Percentiles rank a stretch among this genome's conserved stretches.
These are phyloP conservation scores for Hyaloscypha hepaticicola DNA, from an alignment of 495 filamentous ascomycete species.

Conservation along the genomic window DNA sequence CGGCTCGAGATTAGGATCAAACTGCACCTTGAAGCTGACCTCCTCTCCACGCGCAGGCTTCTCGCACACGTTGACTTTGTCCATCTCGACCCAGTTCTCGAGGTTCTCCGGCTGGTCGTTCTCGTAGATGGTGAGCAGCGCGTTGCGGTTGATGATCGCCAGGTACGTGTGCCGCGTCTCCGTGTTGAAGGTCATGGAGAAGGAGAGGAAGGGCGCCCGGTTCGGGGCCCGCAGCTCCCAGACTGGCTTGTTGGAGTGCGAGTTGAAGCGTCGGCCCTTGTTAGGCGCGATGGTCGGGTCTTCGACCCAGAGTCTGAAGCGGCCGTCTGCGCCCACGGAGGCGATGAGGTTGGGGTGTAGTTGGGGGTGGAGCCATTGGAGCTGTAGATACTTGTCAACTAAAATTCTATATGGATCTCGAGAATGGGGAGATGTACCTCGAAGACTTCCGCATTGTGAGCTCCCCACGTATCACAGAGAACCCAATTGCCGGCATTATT, in stretches of 20 bases:
- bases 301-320: conserved; percentile 88
- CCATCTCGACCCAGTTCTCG: conserved; percentile 69
- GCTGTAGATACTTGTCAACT: conserved; percentile 44
- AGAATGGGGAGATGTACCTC: conserved; percentile 56
- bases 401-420: neutral
- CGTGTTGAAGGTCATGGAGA: conserved; percentile 75
- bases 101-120: conserved; percentile 83
- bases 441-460: conserved; percentile 86
- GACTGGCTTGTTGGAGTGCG: conserved; percentile 34
- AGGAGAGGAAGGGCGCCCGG: conserved; percentile 67
- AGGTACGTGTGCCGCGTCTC: conserved; percentile 71
- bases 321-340: conserved; percentile 79
- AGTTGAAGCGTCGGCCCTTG: conserved; percentile 74
- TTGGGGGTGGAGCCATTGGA: conserved; percentile 70
- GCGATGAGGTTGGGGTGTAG: conserved; percentile 57
- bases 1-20: conserved; percentile 79
- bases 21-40: conserved; percentile 78
- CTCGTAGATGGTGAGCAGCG: conserved; percentile 76
- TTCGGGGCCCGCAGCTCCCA: conserved; percentile 46
- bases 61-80: conserved; percentile 62
- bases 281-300: conserved; percentile 70
- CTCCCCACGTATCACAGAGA: conserved; percentile 82
- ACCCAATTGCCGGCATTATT: conserved; percentile 76
- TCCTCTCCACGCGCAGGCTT: conserved; percentile 72
- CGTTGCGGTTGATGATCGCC: conserved; percentile 78